Percentiles rank a stretch among this genome's conserved stretches.
Conservation (phyloP, 2,329 filamentous ascomycete genomes). For the Hypoxylon sp. region DNA sequence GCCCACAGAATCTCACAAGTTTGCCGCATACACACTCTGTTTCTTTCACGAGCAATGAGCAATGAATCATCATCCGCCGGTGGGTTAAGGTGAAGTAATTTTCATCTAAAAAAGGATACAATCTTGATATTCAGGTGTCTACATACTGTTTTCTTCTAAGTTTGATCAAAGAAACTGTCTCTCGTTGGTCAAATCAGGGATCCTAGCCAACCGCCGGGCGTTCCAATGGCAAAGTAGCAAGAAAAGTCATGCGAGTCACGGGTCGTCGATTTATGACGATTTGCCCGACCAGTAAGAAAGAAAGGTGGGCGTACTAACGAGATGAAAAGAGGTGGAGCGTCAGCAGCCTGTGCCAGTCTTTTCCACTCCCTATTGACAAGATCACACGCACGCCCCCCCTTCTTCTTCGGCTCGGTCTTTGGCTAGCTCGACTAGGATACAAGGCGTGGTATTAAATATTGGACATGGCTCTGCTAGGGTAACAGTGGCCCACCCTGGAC, state of each 20-base stretch:
- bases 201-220: conserved; percentile 45
- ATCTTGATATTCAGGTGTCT: conserved; percentile 16
- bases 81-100: conserved; percentile 29
- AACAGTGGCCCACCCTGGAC: conserved; percentile 49
- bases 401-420: conserved; percentile 43
- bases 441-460: conserved; percentile 51
- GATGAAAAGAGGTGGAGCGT: conserved; percentile 49
- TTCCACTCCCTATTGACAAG: conserved; percentile 34
- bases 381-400: conserved; percentile 52
- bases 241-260: conserved; percentile 54
- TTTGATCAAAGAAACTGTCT: conserved; percentile 36
- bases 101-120: conserved; percentile 35
- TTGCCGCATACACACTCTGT: conserved; percentile 32
- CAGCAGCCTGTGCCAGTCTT: conserved; percentile 47
- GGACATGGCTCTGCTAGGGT: conserved; percentile 48
- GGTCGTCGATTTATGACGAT: conserved; percentile 52
- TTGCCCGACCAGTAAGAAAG: conserved; percentile 48
- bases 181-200: conserved; percentile 42
- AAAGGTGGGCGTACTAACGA: conserved; percentile 45
- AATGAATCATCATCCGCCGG: conserved; percentile 25
- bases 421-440: conserved; percentile 41
- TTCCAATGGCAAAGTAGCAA: conserved; percentile 44
- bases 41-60: conserved; percentile 8
- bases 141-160: conserved; percentile 24
- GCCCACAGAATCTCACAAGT: conserved; percentile 36